Base-by-base conservation (phyloP, 2,329 filamentous ascomycete genomes). In the Paecilomyces niveus region DNA sequence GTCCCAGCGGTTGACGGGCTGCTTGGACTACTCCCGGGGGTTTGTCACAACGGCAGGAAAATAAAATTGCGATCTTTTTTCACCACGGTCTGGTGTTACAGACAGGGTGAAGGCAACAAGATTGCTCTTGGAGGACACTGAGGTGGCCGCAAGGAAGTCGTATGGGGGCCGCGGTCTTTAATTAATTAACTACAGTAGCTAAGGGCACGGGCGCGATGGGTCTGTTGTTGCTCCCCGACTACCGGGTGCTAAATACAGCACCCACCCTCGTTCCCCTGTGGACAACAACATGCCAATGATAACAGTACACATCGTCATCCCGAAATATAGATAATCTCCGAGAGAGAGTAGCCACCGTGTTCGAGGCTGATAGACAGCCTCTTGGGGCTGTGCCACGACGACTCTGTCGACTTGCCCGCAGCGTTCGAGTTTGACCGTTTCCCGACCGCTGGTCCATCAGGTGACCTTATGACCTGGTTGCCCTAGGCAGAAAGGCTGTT, bases 101-200 rank as follows among this genome's bases (percentile, higher is more conserved):
- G 53, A 54, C 53, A 22, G n/a, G 53, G 32, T 24, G 54, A 45
- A 52, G 54, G 32, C 15, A 39, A 26, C 29, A 10, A 29, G 18
- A 21, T 26, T 55, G 54, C 4, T 39, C 54, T 22, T 26, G 15
- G 54, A 55, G 18, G 57, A 55, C 56, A 61, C 62, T 32, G 62
- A 54, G 33, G 61, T 58, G 50, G 63, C 55, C 13, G 65, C 50
- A 52, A 52, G 22, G 24, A 52, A 52, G 63, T 59, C 54, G 58
- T 53, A 58, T 61, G 6, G 63, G 45, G 31, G 59, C 60, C n/a
- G 66, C 60, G 53, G 63, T 33, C 62, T 55, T 45, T 24, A 33
- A 54, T 49, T 54, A 45, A 55, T 50, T 57, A 52, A 24, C 22
- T 29, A 52, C 50, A n/a, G 50, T 24, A 24, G 50, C 22, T 52